These are phyloP conservation scores for Coffea humblotiana DNA, from an alignment of 305 asterid species.

Conservation along the genomic window DNA sequence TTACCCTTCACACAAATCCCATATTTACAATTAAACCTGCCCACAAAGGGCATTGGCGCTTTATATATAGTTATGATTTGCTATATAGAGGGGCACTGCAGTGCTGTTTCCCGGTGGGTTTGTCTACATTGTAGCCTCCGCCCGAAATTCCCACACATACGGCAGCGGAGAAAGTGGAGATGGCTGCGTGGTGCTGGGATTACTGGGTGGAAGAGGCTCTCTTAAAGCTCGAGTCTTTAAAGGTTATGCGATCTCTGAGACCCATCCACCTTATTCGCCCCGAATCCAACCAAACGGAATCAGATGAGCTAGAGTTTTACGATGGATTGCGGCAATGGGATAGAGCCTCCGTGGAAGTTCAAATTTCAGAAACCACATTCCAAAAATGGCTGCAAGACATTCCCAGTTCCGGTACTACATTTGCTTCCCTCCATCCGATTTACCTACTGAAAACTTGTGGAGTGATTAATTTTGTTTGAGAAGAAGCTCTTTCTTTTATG, in stretches of 20 bases:
- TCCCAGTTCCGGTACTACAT: slow-evolving; percentile 69
- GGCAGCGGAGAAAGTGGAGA: background rate
- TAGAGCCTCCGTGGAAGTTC: slow-evolving; percentile 73
- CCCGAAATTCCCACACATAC: background rate
- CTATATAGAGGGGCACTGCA: no score
- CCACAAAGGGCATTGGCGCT: no score
- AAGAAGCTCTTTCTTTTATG: background rate
- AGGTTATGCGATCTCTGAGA: slow-evolving; percentile 80
- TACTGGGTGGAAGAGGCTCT: slow-evolving; percentile 69
- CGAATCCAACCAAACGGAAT: slow-evolving; percentile 13
- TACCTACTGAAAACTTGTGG: background rate
- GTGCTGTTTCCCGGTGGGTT: no score
- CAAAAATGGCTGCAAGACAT: slow-evolving; percentile 74
- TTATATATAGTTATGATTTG: no score
- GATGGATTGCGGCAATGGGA: slow-evolving; percentile 73
- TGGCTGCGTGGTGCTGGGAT: slow-evolving; percentile 57
- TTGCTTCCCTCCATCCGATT: background rate
- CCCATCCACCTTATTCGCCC: slow-evolving; percentile 59
- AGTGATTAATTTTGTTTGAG: background rate
- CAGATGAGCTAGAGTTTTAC: slow-evolving; percentile 33
- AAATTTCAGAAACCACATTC: slow-evolving; percentile 68
- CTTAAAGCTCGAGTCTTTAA: slow-evolving; percentile 54
- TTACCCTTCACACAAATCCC: no score
- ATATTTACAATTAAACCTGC: no score
- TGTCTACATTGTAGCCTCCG: no score